Evolutionary conservation across 495 filamentous ascomycete species (phyloP), one percentile per base, ranked within the genome.

Genomic region (Daldinia decipiens): DNA sequence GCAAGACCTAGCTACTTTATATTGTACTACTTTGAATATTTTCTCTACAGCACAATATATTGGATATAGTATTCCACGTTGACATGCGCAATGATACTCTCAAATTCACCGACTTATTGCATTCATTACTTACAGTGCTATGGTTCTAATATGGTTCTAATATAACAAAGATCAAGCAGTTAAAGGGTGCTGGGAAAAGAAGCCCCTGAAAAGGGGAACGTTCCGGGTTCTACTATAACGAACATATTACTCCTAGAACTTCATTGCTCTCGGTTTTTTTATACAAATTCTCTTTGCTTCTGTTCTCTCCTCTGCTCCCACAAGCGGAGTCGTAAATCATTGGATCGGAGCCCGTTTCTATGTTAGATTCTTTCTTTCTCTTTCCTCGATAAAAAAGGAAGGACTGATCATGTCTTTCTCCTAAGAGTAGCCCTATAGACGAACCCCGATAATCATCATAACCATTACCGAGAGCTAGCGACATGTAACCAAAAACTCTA

Each of bases 401-500:
- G 67, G 61, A 56, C 38, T 50, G 47, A 31, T 61, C 62, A 36
- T 43, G 6, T 54, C 52, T 27, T 36, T 15, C 19, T 57, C 39
- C 19, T 31, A 31, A 7, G 24, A 43, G 7, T 59, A 58, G 50
- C 19, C 34, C 54, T 43, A 21, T 52, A 32, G 32, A 32, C 29
- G 26, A 19, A 59, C 34, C 34, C 32, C 24, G 54, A 38, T 26
- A 24, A 24, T 59, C 34, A 68, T 62, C 59, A 63, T 43, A 32
- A 68, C n/a, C 40, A 36, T 59, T 55, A 40, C 45, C 59, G 31
- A 38, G 47, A 67, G 45, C 62, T 29, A 52, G 13, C 12, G 47
- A 52, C 57, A 65, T 21, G 60, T 26, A 32, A 19, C 34, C 13
- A 27, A 57, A 11, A 31, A 15, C 31, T 31, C 31, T 83, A 93